Evolutionary conservation across 148 eudicot genomes (phyloP).

Genomic region (Agrostemma githago): DNA sequence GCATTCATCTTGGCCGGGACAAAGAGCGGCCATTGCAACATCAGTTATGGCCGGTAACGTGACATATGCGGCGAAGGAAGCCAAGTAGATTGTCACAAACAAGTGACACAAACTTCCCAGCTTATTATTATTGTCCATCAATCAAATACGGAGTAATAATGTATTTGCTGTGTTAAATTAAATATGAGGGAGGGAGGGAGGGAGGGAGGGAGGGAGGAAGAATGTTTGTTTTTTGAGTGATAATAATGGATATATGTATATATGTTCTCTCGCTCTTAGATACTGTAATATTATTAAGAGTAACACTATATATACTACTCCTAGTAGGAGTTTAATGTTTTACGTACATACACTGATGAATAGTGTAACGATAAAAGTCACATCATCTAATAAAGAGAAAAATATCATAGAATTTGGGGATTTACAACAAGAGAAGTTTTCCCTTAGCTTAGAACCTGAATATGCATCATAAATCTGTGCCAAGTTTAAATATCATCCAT

Average conservation of each 20-base stretch:
- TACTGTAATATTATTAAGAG: too few relatives aligned
- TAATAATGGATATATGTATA: neutral
- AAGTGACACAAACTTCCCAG: conserved; percentile 43
- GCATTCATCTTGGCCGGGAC: conserved; percentile 82
- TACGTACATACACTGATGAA: neutral
- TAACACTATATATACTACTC: too few relatives aligned
- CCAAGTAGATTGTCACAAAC: conserved; percentile 60
- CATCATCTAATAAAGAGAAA: conserved; percentile 5
- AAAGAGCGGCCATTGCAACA: conserved; percentile 71
- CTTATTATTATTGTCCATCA: conserved; percentile 19
- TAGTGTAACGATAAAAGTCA: conserved; percentile 10
- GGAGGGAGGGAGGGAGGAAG: neutral
- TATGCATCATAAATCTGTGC: too few relatives aligned
- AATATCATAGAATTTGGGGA: neutral
- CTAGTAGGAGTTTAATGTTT: too few relatives aligned
- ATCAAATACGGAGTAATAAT: neutral
- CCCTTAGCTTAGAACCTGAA: too few relatives aligned
- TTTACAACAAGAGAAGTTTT: neutral
- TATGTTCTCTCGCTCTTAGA: too few relatives aligned
- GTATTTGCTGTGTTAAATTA: neutral
- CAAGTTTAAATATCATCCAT: too few relatives aligned
- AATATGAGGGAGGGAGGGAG: neutral
- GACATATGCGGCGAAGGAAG: conserved; percentile 36
- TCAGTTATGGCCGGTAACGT: conserved; percentile 74
- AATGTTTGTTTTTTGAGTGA: neutral